Evolutionary conservation across 306 rosid species (phyloP), one percentile per base, ranked within the genome.

Genomic region (Quercus gilva): DNA sequence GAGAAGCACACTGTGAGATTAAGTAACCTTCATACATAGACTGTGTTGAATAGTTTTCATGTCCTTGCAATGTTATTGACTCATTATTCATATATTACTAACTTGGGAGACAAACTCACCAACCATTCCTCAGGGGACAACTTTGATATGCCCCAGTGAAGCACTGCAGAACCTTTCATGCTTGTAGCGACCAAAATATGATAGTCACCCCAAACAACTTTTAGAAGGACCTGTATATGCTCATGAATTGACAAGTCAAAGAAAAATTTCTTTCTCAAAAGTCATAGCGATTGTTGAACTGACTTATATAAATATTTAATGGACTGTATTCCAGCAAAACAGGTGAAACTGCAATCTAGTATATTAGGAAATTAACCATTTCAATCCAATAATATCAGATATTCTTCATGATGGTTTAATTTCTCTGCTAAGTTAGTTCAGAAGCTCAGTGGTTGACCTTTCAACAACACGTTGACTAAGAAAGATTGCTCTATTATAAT

Each of bases 111-210:
- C 52, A 57, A 29, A 83, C 82, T 73, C 68, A 84, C 84, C 84
- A 76, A 65, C 79, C 82, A 84, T 64, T 80, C 87, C 73, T 68
- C 53, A 0, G 82, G 84, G 76, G 79, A 76, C 6, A 23, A 58
- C 74, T 76, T 73, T 8, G 87, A 76, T 45, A 84, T 73, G 28
- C 84, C 87, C 87, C 84, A 84, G 55, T 80, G 87, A 73, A 84
- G 87, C 19, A 80, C 29, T 6, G 74, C 74, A 31, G 61, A 29
- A 67, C 87, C 84, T 80, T 78, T 84, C 31, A 82, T 76, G 75
- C 76, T 76, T 35, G 82, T 58, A 73, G 87, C 74, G 57, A 84
- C 45, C 33, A 80, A 80, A 61, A 84, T 73, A 70, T 84, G 87
- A 60, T 43, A 58, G n/a, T 84, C 69, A 59, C 74, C 82, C 53